Conservation (phyloP, 306 rosid species). For the Neltuma alba region DNA sequence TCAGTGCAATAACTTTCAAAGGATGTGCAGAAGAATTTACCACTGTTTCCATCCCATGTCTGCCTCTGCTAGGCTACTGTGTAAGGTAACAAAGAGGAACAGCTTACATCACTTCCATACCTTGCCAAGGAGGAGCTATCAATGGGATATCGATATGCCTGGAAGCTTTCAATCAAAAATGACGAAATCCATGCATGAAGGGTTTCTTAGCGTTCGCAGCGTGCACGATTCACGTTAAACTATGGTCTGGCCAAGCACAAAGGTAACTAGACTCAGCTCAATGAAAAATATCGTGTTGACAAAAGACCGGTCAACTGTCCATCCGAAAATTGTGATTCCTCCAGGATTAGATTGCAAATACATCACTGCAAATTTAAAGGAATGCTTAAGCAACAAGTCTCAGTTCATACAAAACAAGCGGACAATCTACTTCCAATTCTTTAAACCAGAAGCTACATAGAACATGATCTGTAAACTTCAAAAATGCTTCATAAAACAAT, state of each 20-base stretch:
- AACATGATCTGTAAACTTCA: conserved; percentile 3
- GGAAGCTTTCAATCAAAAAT: conserved; percentile 3
- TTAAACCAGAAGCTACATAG: neutral
- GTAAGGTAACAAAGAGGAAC: neutral
- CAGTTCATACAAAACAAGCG: neutral
- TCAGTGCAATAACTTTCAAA: neutral
- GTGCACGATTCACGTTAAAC: neutral
- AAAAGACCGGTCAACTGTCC: conserved; percentile 56
- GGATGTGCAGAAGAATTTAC: neutral
- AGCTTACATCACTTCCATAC: neutral
- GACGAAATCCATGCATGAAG: neutral
- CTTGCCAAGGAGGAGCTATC: neutral
- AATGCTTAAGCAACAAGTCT: neutral
- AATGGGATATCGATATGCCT: neutral
- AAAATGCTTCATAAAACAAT: neutral
- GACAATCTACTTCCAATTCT: neutral
- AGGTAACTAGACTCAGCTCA: conserved; percentile 51
- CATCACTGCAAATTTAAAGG: conserved; percentile 39
- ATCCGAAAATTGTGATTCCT: conserved; percentile 66
- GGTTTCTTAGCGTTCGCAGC: neutral
- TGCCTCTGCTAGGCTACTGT: neutral
- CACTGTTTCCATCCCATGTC: neutral
- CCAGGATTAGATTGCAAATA: conserved; percentile 58
- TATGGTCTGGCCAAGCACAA: conserved; percentile 54
- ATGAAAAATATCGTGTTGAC: conserved; percentile 62